Base-by-base conservation (phyloP, 768 basidiomycete species). In the Fomitopsis serialis region DNA sequence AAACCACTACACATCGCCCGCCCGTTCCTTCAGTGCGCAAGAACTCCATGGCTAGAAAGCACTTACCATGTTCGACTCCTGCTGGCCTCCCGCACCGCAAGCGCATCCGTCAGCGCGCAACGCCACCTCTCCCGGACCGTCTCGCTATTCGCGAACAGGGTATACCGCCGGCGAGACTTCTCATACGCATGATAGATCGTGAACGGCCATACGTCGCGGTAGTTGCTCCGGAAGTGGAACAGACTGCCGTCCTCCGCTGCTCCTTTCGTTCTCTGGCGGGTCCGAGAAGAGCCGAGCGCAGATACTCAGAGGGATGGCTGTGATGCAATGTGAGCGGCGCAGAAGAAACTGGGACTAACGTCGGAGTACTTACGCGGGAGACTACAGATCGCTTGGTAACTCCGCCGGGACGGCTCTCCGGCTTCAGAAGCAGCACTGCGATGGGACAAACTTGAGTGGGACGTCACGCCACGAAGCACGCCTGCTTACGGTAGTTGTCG, bases 251-350 rank as follows among this genome's bases (percentile, higher is more conserved):
- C 83, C 47, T 87, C 84, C 15, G 72, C 60, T 42, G 77, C 78
- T 56, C 85, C 87, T 62, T 78, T 84, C 32, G 45, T 68, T 73
- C 58, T 90, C 91, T 4, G 81, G 70, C 6, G 78, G 72, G 1
- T 64, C 73, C 19, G 76, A 72, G 63, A 92, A 93, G 77, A 69
- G 25, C 78, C 89, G 8, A 92, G 74, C 80, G 81, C n/a, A 93
- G 77, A 58, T 84, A 92, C 35, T 87, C 84, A 2, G 93, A 69
- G 3, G 89, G 86, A 51, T 25, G 91, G 91, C 91, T 92, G 57
- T 5, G 21, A 17, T 19, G 42, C 29, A 27, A 25, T 22, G 10
- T 46, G 22, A 46, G 34, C 37, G 22, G 9, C 11, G 27, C 6
- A 19, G 25, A 48, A 3, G 19, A 21, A 32, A 54, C 27, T 23